Conservation (phyloP, 192 early-diverging fungal species). For the Rhizophlyctis rosea region DNA sequence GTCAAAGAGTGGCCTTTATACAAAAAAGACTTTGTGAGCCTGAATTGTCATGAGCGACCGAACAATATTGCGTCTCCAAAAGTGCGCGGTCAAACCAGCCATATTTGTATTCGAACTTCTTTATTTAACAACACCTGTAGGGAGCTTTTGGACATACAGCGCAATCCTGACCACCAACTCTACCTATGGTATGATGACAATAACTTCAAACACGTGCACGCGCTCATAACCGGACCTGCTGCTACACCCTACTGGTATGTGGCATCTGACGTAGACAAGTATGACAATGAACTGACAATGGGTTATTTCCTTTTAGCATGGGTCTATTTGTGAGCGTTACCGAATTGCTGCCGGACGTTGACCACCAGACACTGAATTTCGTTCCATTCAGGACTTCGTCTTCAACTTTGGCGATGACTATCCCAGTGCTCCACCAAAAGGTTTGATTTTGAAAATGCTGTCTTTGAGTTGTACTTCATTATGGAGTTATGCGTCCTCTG, state of each 20-base stretch:
- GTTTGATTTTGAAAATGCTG: constrained; percentile 16
- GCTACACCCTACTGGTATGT: constrained; percentile 48
- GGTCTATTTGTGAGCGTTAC: constrained; percentile 38
- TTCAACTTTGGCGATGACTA: constrained; percentile 57
- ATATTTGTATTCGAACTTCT: too few relatives aligned
- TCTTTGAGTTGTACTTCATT: neutral
- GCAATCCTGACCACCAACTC: constrained; percentile 32
- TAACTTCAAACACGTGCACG: constrained; percentile 62
- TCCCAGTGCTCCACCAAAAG: constrained; percentile 54
- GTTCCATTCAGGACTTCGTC: constrained; percentile 39
- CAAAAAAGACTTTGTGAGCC: too few relatives aligned
- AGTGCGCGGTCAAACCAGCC: too few relatives aligned
- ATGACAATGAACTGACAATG: too few relatives aligned
- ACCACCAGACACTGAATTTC: neutral
- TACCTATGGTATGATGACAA: constrained; percentile 37
- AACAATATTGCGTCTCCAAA: too few relatives aligned
- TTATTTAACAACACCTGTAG: too few relatives aligned
- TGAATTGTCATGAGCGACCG: too few relatives aligned
- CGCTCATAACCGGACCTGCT: constrained; percentile 58
- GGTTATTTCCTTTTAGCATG: too few relatives aligned
- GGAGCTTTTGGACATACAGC: neutral
- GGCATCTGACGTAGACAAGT: constrained; percentile 11
- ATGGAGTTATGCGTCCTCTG: neutral
- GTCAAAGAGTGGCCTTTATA: too few relatives aligned
- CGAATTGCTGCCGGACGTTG: neutral